Evolutionary conservation across 129 eudicot genomes (phyloP).

Genomic region (Logfia minima): DNA sequence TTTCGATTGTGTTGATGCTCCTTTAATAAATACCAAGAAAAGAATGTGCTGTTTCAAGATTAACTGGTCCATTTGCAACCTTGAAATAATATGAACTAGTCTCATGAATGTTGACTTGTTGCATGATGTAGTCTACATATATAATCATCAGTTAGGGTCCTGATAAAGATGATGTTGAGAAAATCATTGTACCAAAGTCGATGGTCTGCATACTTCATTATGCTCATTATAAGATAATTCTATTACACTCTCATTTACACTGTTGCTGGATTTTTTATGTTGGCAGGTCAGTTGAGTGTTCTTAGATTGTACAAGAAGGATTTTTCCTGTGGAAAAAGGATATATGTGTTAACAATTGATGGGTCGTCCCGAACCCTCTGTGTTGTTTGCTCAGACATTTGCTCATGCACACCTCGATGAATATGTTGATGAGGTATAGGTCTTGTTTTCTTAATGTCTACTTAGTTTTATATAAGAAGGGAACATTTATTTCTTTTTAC

Average conservation of each 20-base stretch:
- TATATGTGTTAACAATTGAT: conserved; percentile 35
- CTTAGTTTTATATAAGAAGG: background rate
- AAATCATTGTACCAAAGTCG: background rate
- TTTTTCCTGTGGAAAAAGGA: conserved; percentile 5
- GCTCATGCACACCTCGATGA: conserved; percentile 87
- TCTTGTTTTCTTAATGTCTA: background rate
- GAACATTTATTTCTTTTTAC: background rate
- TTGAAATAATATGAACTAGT: background rate
- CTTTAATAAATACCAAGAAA: background rate
- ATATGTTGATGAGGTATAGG: conserved; percentile 83
- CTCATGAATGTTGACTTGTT: background rate
- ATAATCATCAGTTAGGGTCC: background rate
- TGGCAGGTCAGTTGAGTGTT: conserved; percentile 6
- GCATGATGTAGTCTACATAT: background rate
- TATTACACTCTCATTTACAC: background rate
- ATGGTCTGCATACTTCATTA: background rate
- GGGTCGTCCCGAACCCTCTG: conserved; percentile 98
- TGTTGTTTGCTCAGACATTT: conserved; percentile 87
- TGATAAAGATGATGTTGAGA: background rate
- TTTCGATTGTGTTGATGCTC: background rate
- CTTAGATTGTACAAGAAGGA: background rate
- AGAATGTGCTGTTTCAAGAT: background rate
- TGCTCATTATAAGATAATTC: background rate
- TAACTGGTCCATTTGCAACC: background rate
- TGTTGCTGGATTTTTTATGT: conserved; percentile 16